Evolutionary conservation across 805 yeast species (phyloP), one percentile per base, ranked within the genome.

Genomic region (Hanseniaspora occidentalis): DNA sequence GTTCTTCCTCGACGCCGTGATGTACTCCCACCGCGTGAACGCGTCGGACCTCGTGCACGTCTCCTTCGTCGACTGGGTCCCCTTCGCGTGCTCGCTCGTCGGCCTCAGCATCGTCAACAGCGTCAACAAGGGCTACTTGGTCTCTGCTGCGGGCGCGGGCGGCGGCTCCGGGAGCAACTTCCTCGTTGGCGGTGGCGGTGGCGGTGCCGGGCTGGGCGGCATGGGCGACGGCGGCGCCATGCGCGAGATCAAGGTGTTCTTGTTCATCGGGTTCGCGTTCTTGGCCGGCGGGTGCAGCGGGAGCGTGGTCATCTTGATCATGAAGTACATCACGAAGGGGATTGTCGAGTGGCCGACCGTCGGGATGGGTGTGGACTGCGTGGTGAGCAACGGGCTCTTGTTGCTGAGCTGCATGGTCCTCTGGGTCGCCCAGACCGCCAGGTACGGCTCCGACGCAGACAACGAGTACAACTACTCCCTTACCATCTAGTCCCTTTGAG

Each of bases 231-330:
- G 54, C 14, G 62, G 56, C 24, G 54, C 53, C 31, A 53, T 70
- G 31, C 88, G 96, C 95, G 94, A 88, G 47, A 96, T 96, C 13
- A 72, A 96, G 51, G 77, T 88, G 27, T 79, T 94, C 13, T 67
- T 92, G 41, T 92, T 92, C 57, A 66, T 85, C 50, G 99, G 99
- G 7, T 92, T 92, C 59, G 82, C 96, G 3, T 67, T 89, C 36
- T 68, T 92, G 42, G 95, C 97, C 1, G 92, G 96, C 41, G 97
- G 98, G 0, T 64, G 92, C 45, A 85, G 95, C 16, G 97, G 97
- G 1, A 78, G 92, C 2, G 74, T 92, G 49, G 84, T 86, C 54
- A 94, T 92, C 14, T 70, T 92, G 46, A 82, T 88, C 37, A 67
- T 92, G 50, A 84, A 89, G 57, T 92, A 84, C 58, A 61, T 88